Percentiles rank a stretch among this genome's conserved stretches.
These are phyloP conservation scores for Galerina marginata DNA, from an alignment of 768 basidiomycete genomes.

Conservation along the genomic window DNA sequence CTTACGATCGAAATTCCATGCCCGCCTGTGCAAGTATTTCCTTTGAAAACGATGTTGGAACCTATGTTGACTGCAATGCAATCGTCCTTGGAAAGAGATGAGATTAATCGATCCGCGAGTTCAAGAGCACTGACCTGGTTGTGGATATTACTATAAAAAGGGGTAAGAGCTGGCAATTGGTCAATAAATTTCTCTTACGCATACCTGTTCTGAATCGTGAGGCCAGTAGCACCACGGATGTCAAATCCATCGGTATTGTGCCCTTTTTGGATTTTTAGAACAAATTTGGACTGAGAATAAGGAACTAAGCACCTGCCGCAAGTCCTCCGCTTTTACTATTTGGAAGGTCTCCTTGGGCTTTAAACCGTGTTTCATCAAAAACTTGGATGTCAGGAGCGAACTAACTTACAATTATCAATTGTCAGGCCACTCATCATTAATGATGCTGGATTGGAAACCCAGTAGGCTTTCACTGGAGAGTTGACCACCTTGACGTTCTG, in stretches of 20 bases:
- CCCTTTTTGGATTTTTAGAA: slow-evolving; percentile 23
- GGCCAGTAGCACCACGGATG: slow-evolving; percentile 32
- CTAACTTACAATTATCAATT: slow-evolving; percentile 60
- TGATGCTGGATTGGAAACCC: slow-evolving; percentile 43
- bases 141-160: slow-evolving; percentile 34
- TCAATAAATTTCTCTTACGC: background rate
- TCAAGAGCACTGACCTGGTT: slow-evolving; percentile 42
- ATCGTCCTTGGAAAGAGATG: slow-evolving; percentile 49
- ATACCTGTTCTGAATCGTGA: slow-evolving; percentile 50
- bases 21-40: slow-evolving; percentile 61
- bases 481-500: slow-evolving; percentile 48
- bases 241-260: slow-evolving; percentile 63
- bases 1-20: slow-evolving; percentile 67
- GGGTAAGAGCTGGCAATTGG: background rate
- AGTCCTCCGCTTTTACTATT: slow-evolving; percentile 54
- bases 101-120: background rate
- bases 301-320: slow-evolving; percentile 40
- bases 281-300: background rate
- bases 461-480: slow-evolving; percentile 44
- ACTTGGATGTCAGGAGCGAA: background rate
- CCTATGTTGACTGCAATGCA: slow-evolving; percentile 60
- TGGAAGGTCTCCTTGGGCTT: slow-evolving; percentile 56
- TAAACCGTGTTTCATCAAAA: background rate
- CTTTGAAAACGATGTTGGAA: slow-evolving; percentile 49
- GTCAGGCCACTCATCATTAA: slow-evolving; percentile 49